Evolutionary conservation across 2,329 filamentous ascomycete genomes (phyloP), one percentile per base, ranked within the genome.

Genomic region (Akanthomyces dipterigenus): DNA sequence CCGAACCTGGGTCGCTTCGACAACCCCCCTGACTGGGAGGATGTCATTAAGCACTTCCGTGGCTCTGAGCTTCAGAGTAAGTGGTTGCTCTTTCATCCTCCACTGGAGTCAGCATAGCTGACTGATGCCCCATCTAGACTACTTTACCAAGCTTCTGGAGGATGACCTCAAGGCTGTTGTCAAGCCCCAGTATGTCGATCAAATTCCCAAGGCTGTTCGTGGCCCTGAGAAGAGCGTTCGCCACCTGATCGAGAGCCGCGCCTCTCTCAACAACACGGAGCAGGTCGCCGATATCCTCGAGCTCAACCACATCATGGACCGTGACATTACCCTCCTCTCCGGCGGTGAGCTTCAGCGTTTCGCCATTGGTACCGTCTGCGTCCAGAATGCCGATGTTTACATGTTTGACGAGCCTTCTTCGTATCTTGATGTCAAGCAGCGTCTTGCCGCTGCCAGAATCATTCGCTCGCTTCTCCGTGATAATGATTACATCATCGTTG

Each of bases 331-430:
- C 68, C 84, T 90, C 40, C 86, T 99, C 24, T 99, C 95, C 66
- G 96, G 95, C 84, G 95, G 95, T 82, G 96, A 99, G 78, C 84
- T 99, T 72, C 95, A 99, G 78, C 89, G 95, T 77, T 99, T 99
- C 70, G 95, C 95, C 69, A 97, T 99, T 69, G 95, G 90, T 70
- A 90, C 93, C 56, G 92, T 96, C 65, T 96, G 93, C 71, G 93
- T 98, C 24, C 93, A 98, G 75, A 87, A 96, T 71, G 93, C 93
- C 68, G 95, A 99, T 75, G 91, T 96, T 12, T 99, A 99, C 83
- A 98, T 99, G 95, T 99, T 99, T 71, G 95, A 99, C 76, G 95
- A 99, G 80, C 96, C 96, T 20, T 98, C 93, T 45, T 99, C 95
- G 42, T 99, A 97, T 77, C 85, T 99, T 62, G 96, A 99, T 89